These are phyloP conservation scores for Aureobasidium uvarum DNA, from an alignment of 2,329 filamentous ascomycete species.

Conservation along the genomic window DNA sequence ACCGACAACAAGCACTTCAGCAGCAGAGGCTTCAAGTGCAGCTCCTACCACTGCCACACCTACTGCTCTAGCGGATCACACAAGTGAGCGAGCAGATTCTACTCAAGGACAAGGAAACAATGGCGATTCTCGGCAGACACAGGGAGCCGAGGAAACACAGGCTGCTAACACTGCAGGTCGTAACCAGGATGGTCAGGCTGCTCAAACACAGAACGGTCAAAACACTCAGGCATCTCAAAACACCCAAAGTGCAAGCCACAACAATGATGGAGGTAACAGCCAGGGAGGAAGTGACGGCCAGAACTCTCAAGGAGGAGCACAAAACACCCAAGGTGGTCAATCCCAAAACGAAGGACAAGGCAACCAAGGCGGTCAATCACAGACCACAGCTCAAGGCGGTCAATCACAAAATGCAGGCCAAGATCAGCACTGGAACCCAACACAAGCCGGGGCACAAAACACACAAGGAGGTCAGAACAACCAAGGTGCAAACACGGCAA, in stretches of 20 bases:
- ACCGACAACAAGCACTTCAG: conserved; percentile 8
- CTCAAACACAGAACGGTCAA: background rate
- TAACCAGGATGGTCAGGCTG: background rate
- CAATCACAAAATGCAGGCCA: background rate
- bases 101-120: background rate
- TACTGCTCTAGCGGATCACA: conserved; percentile 28
- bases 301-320: background rate
- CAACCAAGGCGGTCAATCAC: background rate
- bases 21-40: conserved; percentile 27
- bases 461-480: conserved; percentile 1
- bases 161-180: background rate
- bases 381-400: too few relatives aligned
- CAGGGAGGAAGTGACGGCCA: background rate
- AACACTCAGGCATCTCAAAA: background rate
- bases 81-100: background rate
- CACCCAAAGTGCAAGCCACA: background rate
- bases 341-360: background rate
- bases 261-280: background rate
- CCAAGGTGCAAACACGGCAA: background rate
- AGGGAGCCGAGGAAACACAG: background rate
- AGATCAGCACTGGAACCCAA: background rate
- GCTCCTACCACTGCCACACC: conserved; percentile 28
- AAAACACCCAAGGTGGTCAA: background rate
- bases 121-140: background rate
- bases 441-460: background rate